Evolutionary conservation across 345 rosid species (phyloP), one percentile per base, ranked within the genome.

Genomic region (Linum trigynum): DNA sequence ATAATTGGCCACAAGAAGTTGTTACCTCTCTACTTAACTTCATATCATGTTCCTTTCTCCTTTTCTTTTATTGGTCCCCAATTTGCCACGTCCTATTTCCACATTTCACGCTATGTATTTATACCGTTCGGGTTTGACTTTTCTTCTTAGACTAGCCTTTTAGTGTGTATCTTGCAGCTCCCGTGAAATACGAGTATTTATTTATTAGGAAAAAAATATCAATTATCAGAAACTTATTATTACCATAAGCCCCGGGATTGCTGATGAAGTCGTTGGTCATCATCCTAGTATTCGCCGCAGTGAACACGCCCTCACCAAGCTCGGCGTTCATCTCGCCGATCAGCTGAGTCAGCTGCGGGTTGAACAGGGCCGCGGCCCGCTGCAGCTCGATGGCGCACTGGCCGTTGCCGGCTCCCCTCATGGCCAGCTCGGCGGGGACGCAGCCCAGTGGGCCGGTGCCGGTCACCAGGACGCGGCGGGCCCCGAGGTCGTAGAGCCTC

Each of bases 371-470:
- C 5, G 73, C 77, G 17, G 77, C 73, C 15, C 56, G 38, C 58
- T 69, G 64, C 36, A 74, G 63, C 4, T 74, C 65, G 5, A 9
- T 5, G 4, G 69, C 35, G n/a, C 77, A 74, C 8, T 43, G 10
- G 1, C 73, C 73, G 11, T 61, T 57, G 3, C 9, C 40, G 64
- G 32, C 32, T 23, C 70, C 15, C 45, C 77, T 69, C 67, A 12
- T 8, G 0, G 77, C 77, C 55, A 69, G 32, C 60, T 69, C 77
- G 1, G 73, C 77, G 0, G 77, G 77, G 0, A 61, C 73, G 57
- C 77, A 74, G 7, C 73, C 77, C 37, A 69, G 0, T 3, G 77
- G 73, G 9, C 70, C 77, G 5, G 73, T 74, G 8, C 77, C 77
- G 3, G 77, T 74, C 55, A 74, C 77, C 0, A 74, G 60, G 4